A percentile compares a stretch with the other conserved stretches of the same genome.
These are phyloP conservation scores for Saccharomycopsis crataegensis DNA, from an alignment of 1,139 yeast genomes.

Conservation along the genomic window DNA sequence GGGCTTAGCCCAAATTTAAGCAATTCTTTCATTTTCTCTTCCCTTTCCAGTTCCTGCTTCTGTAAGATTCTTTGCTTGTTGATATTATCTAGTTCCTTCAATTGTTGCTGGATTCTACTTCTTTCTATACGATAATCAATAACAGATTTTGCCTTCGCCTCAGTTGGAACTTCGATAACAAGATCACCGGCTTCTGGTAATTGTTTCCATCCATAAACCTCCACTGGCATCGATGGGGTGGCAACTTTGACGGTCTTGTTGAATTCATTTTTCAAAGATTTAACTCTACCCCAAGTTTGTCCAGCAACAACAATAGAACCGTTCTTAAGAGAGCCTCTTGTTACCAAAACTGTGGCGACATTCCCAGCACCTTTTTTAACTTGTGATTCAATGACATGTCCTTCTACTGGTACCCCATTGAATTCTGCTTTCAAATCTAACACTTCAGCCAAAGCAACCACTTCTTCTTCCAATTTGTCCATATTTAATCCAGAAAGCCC, in stretches of 20 bases:
- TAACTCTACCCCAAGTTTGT: slow-evolving; percentile 75
- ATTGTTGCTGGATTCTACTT: slow-evolving; percentile 33
- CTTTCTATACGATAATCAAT: slow-evolving; percentile 56
- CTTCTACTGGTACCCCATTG: slow-evolving; percentile 50
- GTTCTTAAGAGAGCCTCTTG: slow-evolving; percentile 65
- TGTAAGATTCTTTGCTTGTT: slow-evolving; percentile 32
- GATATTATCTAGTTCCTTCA: slow-evolving; percentile 42
- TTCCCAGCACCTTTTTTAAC: slow-evolving; percentile 79
- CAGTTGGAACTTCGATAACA: slow-evolving; percentile 68
- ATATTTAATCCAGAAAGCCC: slow-evolving; percentile 82
- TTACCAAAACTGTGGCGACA: slow-evolving; percentile 76
- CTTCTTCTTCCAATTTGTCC: slow-evolving; percentile 85
- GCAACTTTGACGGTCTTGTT: slow-evolving; percentile 63
- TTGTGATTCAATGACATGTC: slow-evolving; percentile 86
- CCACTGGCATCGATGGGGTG: slow-evolving; percentile 86
- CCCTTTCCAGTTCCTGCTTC: slow-evolving; percentile 35
- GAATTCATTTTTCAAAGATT: slow-evolving; percentile 69
- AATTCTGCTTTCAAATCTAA: slow-evolving; percentile 67
- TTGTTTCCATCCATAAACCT: slow-evolving; percentile 91
- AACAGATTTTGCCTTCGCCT: slow-evolving; percentile 69
- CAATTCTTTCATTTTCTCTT: slow-evolving; percentile 47
- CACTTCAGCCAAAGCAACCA: slow-evolving; percentile 76
- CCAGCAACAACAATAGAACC: slow-evolving; percentile 82
- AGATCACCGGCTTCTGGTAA: slow-evolving; percentile 90
- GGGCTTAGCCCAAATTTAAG: slow-evolving; percentile 50